Percentiles rank a stretch among this genome's conserved stretches.
phyloP scores from a whole-genome alignment of 768 basidiomycete species.

The Hortiboletus flavorubellus region DNA sequence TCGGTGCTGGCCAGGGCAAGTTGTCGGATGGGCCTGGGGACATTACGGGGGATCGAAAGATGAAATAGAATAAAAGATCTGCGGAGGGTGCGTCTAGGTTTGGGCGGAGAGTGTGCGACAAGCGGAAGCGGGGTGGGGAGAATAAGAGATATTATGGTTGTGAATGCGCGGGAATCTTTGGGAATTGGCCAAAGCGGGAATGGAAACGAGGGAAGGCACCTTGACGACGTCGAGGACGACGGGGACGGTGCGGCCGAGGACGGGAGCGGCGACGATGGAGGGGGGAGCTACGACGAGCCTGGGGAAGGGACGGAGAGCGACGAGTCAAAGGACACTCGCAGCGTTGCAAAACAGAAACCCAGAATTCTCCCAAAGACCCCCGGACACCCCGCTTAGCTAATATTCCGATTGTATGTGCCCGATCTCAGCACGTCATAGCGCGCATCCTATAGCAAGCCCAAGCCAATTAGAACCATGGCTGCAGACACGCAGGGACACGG shows the following conservation, averaged over 20 bases:
- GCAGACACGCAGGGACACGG: neutral
- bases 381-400: conserved; percentile 19
- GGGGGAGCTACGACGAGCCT: conserved; percentile 24
- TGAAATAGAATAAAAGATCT: conserved; percentile 21
- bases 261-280: conserved; percentile 20
- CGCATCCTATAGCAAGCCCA: no score
- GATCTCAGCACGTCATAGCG: no score
- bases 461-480: neutral
- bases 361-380: conserved; percentile 36
- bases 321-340: conserved; percentile 28
- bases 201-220: conserved; percentile 18
- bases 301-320: conserved; percentile 30
- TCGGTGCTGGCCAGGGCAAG: conserved; percentile 46
- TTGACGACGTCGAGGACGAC: conserved; percentile 21
- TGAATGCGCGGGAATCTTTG: conserved; percentile 7
- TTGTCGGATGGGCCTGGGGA: conserved; percentile 30
- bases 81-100: conserved; percentile 17
- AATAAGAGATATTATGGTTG: conserved; percentile 28
- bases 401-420: neutral
- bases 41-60: conserved; percentile 34
- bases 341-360: conserved; percentile 36
- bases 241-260: conserved; percentile 23
- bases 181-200: conserved; percentile 27
- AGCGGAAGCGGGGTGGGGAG: conserved; percentile 18
- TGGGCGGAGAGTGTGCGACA: conserved; percentile 24